phyloP scores from a whole-genome alignment of 257 asterid genomes.

The Echium plantagineum region DNA sequence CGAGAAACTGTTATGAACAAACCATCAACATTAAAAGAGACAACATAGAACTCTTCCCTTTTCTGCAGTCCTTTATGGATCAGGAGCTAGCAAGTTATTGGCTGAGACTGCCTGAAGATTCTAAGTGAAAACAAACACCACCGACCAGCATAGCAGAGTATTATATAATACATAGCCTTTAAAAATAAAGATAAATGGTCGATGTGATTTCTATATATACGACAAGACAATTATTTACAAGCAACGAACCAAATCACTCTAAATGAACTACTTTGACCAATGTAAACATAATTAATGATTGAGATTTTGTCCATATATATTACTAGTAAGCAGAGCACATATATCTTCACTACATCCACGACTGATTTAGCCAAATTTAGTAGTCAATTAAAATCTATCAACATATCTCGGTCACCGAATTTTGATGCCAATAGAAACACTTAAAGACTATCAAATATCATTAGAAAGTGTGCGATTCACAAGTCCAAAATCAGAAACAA shows the following conservation, averaged over 20 bases:
- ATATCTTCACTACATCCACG: not conserved
- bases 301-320: not conserved
- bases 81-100: not conserved
- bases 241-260: not conserved
- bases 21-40: too few relatives aligned
- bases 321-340: not conserved
- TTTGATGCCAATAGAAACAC: not conserved
- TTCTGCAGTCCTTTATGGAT: not conserved
- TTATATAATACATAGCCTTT: not conserved
- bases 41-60: too few relatives aligned
- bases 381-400: not conserved
- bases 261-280: not conserved
- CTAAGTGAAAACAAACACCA: not conserved
- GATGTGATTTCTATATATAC: not conserved
- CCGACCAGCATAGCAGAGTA: not conserved
- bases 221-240: not conserved
- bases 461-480: not conserved
- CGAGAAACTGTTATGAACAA: too few relatives aligned
- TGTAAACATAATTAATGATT: not conserved
- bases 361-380: not conserved
- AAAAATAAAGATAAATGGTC: not conserved
- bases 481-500: not conserved
- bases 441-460: not conserved
- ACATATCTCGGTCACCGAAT: not conserved
- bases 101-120: not conserved